Base-by-base conservation (phyloP, 225 moss, liverwort and hornwort genomes). In the Bryum argenteum region DNA sequence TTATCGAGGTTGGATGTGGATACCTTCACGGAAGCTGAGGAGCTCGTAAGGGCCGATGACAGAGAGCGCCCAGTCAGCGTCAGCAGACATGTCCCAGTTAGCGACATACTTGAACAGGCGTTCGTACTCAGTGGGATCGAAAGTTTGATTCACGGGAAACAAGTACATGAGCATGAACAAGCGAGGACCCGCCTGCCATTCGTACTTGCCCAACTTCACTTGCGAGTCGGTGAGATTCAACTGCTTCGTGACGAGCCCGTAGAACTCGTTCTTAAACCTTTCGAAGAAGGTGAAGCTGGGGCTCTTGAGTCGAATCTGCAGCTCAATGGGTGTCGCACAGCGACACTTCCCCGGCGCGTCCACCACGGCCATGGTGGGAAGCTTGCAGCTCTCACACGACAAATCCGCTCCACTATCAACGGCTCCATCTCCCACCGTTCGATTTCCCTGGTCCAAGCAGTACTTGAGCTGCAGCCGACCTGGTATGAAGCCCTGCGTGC, bases 21-120 rank as follows among this genome's bases (percentile, higher is more conserved):
- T 12, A 84, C 87, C 84, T 77, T 74, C 66, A 8, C 6, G 54
- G 26, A 84, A 87, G 28, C 39, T 71, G 77, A 84, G 77, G 15
- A 87, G 79, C 23, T 87, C 87, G 57, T 87, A 87, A 45, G 87
- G 87, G 8, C 87, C 87, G 4, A 87, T 19, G 5, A 81, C 81
- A 16, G 81, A 81, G 44, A 87, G 58, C 5, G 65, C 15, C 87
- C 87, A 87, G 12, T 69, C 75, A 1, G 58, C 0, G 4, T 77
- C 77, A 23, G 11, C 7, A 0, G 84, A 81, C 14, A 87, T 10
- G 0, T 58, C 1, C 84, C 83, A 87, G 51, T 84, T 84, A 51
- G 79, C 83, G 11, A 87, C 79, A 2, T 56, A 21, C 11, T 21
- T 13, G 48, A 84, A 87, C 2, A 87, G 63, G 0, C 68, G 55